These are phyloP conservation scores for Rhizopus microsporus DNA, from an alignment of 371 early-diverging fungal genomes.

Conservation along the genomic window DNA sequence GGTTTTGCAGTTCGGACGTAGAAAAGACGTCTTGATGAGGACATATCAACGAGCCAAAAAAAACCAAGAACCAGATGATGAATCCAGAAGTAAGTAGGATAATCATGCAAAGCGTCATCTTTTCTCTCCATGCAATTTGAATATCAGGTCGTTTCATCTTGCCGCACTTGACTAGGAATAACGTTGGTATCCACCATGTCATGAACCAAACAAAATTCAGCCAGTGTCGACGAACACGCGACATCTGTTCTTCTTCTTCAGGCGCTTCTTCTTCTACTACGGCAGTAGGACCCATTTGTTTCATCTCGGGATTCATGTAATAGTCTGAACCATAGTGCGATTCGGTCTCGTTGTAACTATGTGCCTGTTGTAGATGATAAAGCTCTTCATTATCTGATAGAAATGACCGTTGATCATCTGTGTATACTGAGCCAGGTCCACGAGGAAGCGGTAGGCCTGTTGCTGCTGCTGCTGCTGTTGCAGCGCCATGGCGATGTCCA, in stretches of 20 bases:
- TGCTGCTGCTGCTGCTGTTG: conserved; percentile 16
- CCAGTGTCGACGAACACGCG: conserved; percentile 71
- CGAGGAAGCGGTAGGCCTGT: conserved; percentile 27
- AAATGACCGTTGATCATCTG: conserved; percentile 65
- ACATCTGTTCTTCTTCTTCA: conserved; percentile 23
- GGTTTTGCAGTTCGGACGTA: conserved; percentile 39
- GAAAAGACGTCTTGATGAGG: conserved; percentile 76
- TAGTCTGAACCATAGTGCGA: conserved; percentile 29
- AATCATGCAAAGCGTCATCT: conserved; percentile 76
- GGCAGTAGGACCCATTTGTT: conserved; percentile 30
- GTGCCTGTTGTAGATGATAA: conserved; percentile 8
- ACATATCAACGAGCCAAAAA: conserved; percentile 84
- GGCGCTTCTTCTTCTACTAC: conserved; percentile 23
- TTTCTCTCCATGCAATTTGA: conserved; percentile 86
- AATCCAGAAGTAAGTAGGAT: conserved; percentile 62
- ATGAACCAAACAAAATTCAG: conserved; percentile 77
- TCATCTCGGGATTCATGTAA: conserved; percentile 14
- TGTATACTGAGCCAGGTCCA: conserved; percentile 34
- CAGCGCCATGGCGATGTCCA: conserved; percentile 4
- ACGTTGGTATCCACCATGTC: conserved; percentile 90
- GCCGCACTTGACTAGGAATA: conserved; percentile 63
- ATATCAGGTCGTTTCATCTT: conserved; percentile 80
- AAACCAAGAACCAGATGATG: conserved; percentile 65
- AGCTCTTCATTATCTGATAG: conserved; percentile 56
- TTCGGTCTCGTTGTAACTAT: conserved; percentile 19